A percentile compares a stretch with the other conserved stretches of the same genome.
phyloP scores from a whole-genome alignment of 768 basidiomycete species.

The Naganishia kalamii region DNA sequence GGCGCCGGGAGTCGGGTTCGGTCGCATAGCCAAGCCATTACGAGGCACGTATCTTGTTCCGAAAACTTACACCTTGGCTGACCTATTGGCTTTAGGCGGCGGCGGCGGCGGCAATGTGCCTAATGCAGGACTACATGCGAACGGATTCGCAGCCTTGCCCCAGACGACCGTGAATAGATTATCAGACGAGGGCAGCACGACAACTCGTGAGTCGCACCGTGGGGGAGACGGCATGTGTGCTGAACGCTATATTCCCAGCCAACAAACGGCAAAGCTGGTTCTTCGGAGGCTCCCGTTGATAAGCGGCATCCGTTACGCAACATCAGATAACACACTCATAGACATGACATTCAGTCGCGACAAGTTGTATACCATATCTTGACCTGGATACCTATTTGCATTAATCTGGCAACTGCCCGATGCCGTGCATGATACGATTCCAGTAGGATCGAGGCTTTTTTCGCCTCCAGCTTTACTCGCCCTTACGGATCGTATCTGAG shows the following conservation, averaged over 20 bases:
- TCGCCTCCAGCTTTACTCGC: no score
- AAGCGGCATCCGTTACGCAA: neutral
- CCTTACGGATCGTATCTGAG: no score
- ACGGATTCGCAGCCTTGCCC: neutral
- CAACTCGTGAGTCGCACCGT: neutral
- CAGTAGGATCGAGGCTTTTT: no score
- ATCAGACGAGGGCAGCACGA: neutral
- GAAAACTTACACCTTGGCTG: neutral
- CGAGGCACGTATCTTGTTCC: constrained; percentile 53
- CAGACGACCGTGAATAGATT: neutral
- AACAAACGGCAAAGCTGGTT: constrained; percentile 25
- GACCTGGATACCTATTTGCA: no score
- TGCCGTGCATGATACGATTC: no score
- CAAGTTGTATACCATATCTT: no score
- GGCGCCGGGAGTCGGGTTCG: constrained; percentile 60
- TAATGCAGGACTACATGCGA: neutral
- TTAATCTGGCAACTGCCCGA: no score
- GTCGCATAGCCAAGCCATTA: constrained; percentile 85
- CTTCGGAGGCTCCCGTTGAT: neutral
- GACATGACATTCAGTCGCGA: no score
- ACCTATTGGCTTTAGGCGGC: neutral
- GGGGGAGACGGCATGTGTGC: no score
- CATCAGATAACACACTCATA: no score
- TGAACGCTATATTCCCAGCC: neutral
- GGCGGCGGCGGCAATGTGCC: neutral